Evolutionary conservation across 2,329 filamentous ascomycete genomes (phyloP).

Genomic region (Colletotrichum sp.): DNA sequence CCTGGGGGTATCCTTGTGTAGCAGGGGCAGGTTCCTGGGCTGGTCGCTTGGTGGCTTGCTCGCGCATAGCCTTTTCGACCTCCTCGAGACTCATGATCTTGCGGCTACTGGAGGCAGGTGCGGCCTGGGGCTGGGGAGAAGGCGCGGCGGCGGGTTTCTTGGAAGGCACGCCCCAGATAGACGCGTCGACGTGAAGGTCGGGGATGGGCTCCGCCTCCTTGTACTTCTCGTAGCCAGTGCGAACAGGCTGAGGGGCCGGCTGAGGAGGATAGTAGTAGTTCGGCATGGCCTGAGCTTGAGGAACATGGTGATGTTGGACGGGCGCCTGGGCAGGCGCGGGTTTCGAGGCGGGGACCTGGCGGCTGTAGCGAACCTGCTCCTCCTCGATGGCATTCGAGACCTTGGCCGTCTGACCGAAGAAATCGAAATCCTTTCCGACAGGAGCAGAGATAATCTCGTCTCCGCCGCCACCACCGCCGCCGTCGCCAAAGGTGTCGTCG

Average conservation of each 20-base stretch:
- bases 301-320: slow-evolving; percentile 28
- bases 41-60: slow-evolving; percentile 61
- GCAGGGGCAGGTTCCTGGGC: slow-evolving; percentile 34
- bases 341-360: slow-evolving; percentile 68
- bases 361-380: slow-evolving; percentile 84
- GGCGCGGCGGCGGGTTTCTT: slow-evolving; percentile 54
- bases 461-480: slow-evolving; percentile 43
- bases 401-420: slow-evolving; percentile 90
- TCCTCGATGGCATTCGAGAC: slow-evolving; percentile 87
- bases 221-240: slow-evolving; percentile 92
- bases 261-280: slow-evolving; percentile 42
- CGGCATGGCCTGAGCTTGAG: background rate
- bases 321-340: slow-evolving; percentile 31
- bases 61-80: slow-evolving; percentile 90
- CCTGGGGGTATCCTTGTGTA: slow-evolving; percentile 25
- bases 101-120: slow-evolving; percentile 47
- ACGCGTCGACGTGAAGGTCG: slow-evolving; percentile 90
- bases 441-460: slow-evolving; percentile 46
- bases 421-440: slow-evolving; percentile 95
- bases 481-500: slow-evolving; percentile 84
- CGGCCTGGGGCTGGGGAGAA: slow-evolving; percentile 27
- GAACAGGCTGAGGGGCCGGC: slow-evolving; percentile 54
- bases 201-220: slow-evolving; percentile 79
- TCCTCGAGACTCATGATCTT: slow-evolving; percentile 97
- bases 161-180: slow-evolving; percentile 81